Percentiles rank a stretch among this genome's conserved stretches.
phyloP scores from a whole-genome alignment of 495 filamentous ascomycete species.

The Parachaetomium inaequale region DNA sequence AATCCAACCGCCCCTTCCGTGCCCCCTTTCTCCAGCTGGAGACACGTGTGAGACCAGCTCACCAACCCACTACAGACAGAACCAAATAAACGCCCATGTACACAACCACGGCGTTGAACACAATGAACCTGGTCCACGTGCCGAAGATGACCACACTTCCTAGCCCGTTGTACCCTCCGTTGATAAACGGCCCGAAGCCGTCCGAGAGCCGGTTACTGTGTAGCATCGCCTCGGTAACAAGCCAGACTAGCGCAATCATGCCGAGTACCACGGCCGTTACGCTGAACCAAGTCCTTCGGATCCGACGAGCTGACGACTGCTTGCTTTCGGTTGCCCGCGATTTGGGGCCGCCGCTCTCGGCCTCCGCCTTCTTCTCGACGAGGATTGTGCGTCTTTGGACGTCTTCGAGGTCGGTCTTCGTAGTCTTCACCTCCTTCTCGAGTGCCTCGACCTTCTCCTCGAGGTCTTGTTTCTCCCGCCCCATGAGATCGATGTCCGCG shows the following conservation, averaged over 20 bases:
- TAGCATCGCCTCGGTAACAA: slow-evolving; percentile 5
- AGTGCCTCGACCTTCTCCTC: not conserved
- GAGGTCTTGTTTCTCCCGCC: not conserved
- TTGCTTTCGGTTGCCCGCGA: not conserved
- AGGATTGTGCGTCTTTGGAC: too few relatives aligned
- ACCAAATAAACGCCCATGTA: not conserved
- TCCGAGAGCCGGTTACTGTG: slow-evolving; percentile 12
- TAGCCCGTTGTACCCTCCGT: not conserved
- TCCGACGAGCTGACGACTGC: not conserved
- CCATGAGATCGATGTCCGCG: not conserved
- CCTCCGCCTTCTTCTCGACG: not conserved
- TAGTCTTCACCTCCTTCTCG: not conserved
- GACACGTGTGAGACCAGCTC: not conserved
- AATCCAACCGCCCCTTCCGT: not conserved
- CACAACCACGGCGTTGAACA: not conserved
- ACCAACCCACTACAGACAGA: not conserved
- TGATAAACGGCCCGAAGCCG: not conserved
- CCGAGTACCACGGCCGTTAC: not conserved
- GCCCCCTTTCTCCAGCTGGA: not conserved
- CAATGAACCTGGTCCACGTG: slow-evolving; percentile 11
- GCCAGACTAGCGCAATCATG: not conserved
- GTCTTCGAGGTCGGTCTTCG: not conserved
- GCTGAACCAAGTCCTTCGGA: not conserved
- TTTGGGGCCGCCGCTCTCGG: not conserved
- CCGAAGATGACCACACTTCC: slow-evolving; percentile 8